Evolutionary conservation across 352 stramenopile species (phyloP), one percentile per base, ranked within the genome.

Genomic region (Thalassiosira mediterranea): DNA sequence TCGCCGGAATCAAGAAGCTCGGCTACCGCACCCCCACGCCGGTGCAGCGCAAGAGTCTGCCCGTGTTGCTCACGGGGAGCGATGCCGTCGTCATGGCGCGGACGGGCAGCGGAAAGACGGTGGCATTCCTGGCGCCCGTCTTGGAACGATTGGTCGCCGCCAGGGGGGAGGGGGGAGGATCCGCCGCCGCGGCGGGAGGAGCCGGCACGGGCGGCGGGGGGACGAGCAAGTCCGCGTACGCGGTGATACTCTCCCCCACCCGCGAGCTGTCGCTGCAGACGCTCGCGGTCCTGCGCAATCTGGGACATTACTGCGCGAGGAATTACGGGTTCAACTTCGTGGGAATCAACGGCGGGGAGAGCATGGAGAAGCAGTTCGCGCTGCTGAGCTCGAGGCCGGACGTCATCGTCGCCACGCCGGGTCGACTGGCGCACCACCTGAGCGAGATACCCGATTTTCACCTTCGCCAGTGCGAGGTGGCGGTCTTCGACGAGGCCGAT

Each of bases 401-500:
- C 83, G 79, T 99, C 25, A 94, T 99, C 29, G 95, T 99, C 25
- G 97, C 97, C 3, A 99, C 97, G 11, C 97, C 97, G 10, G 97
- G 97, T 51, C 93, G 97, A 74, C 91, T 99, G 29, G 90, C 98
- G 2, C 87, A 93, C 83, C 86, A 90, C 91, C 97, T 92, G 89
- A 93, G 60, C 72, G 98, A 71, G 69, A 92, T 92, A 80, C 80
- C 86, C 0, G 86, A 93, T 54, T 90, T 91, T 81, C 66, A 81
- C 66, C 65, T 92, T 10, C 69, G 70, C 17, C 72, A 82, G 4
- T 90, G 72, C 94, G 98, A 81, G 94, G 84, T 94, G 19, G 77
- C 93, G 15, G 95, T 99, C 0, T 98, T 99, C 76, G 97, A 99
- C 77, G 97, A 99, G 81, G 97, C 97, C 10, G 97, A 99, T 91